Evolutionary conservation across 176 grass and related monocot species (phyloP).

Genomic region (Eragrostis curvula): DNA sequence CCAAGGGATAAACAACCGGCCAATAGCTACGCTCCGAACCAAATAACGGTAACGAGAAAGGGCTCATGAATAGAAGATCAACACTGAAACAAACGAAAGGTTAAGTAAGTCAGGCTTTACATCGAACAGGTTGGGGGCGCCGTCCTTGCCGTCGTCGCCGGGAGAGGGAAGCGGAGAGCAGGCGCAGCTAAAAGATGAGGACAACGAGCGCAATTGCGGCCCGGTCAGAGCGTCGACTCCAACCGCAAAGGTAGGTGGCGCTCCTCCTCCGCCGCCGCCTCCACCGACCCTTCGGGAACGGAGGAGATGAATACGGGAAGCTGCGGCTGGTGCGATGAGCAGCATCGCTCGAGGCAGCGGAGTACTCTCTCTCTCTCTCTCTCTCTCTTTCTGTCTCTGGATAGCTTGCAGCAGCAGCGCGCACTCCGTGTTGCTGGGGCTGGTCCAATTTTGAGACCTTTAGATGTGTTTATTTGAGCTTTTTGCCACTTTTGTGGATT

Average conservation of each 20-base stretch:
- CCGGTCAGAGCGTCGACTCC: neutral
- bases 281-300: neutral
- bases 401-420: neutral
- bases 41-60: neutral
- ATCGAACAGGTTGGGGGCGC: constrained; percentile 36
- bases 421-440: neutral
- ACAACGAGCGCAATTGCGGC: neutral
- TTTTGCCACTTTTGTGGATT: too few species aligned
- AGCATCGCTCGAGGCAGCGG: neutral
- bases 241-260: neutral
- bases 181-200: constrained; percentile 10
- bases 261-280: constrained; percentile 12
- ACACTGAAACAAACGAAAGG: neutral
- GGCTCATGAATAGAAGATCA: neutral
- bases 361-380: neutral
- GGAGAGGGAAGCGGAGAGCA: constrained; percentile 35
- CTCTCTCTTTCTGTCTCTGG: neutral
- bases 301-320: neutral
- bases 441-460: too few species aligned
- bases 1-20: neutral
- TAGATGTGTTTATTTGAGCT: too few species aligned
- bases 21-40: neutral
- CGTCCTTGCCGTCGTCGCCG: neutral
- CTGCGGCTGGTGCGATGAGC: neutral
- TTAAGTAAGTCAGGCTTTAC: constrained; percentile 36